Evolutionary conservation across 805 yeast genomes (phyloP), one percentile per base, ranked within the genome.

Genomic region (Candida pini): DNA sequence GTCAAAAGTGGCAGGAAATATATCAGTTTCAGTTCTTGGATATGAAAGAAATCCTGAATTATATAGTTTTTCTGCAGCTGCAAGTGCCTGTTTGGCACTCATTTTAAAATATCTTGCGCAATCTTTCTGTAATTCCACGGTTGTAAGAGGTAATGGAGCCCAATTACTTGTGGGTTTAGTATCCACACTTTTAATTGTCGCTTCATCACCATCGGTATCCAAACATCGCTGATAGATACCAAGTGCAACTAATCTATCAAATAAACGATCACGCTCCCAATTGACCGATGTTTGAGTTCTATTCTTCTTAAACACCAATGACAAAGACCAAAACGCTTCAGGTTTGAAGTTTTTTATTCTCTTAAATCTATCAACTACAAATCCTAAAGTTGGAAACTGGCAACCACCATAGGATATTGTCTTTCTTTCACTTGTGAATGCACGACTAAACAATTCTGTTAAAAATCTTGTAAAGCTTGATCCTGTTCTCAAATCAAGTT

Each of bases 21-120:
- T 71, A 55, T 92, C 97, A 0, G 99, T 92, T 53, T 92, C 99
- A 0, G 99, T 92, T 66, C 99, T 81, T 3, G 99, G 99, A 54
- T 92, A 92, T 0, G 97, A 88, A 2, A 92, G 66, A 51, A 76
- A 86, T 0, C 98, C 98, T 31, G 71, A 67, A 38, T 82, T 88
- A 56, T 92, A 92, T 17, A 92, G 67, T 43, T 73, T 74, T 58
- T 92, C 98, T 0, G 99, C 98, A 0, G 68, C 60, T 18, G 73
- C 76, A 48, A 92, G 63, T 2, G 96, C 77, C 31, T 69, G 71
- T 49, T 89, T 88, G 0, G 97, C 92, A 48, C 84, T 74, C 67
- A 87, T 60, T 42, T 78, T 82, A 52, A 89, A 78, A 47, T 63
- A 73, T 18, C 73, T 64, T 0, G 96, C 73, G 45, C 97, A 94